Percentiles rank a stretch among this genome's conserved stretches.
phyloP scores from a whole-genome alignment of 192 early-diverging fungal genomes.

The Spizellomyces sp. region DNA sequence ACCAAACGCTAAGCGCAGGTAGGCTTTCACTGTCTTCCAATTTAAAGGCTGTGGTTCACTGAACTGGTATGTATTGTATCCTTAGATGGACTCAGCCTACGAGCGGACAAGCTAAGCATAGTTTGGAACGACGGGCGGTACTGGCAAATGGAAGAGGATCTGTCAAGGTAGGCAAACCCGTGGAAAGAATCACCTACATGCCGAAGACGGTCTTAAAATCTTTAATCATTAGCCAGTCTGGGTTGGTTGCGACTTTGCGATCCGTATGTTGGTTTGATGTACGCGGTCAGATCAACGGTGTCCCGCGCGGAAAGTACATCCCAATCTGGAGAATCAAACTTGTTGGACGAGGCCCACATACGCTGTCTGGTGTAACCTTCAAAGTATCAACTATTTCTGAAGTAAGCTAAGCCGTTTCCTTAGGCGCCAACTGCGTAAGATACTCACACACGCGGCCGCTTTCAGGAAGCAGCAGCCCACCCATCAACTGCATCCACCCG shows the following conservation, averaged over 20 bases:
- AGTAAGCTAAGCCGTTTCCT: neutral
- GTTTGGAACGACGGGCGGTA: slow-evolving; percentile 16
- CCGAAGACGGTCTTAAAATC: neutral
- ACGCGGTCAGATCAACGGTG: slow-evolving; percentile 7
- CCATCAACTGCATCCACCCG: neutral
- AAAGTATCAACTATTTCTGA: neutral
- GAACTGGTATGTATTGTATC: neutral
- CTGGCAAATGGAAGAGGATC: slow-evolving; percentile 11
- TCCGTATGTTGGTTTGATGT: slow-evolving; percentile 29
- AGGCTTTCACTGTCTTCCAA: neutral
- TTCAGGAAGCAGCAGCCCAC: neutral
- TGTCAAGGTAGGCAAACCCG: neutral
- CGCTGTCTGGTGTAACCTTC: neutral
- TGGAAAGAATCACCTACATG: neutral
- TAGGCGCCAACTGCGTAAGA: neutral
- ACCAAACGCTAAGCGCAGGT: neutral
- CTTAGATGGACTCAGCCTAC: neutral
- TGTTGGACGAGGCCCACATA: neutral
- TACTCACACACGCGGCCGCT: neutral
- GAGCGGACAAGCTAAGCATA: slow-evolving; percentile 9
- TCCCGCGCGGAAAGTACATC: slow-evolving; percentile 25
- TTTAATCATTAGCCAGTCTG: neutral
- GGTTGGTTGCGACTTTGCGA: slow-evolving; percentile 6
- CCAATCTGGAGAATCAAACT: slow-evolving; percentile 25
- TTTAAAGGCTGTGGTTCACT: neutral